A percentile compares a stretch with the other conserved stretches of the same genome.
phyloP scores from a whole-genome alignment of 2,329 filamentous ascomycete species.

The Torrubiella hemipterigena region DNA sequence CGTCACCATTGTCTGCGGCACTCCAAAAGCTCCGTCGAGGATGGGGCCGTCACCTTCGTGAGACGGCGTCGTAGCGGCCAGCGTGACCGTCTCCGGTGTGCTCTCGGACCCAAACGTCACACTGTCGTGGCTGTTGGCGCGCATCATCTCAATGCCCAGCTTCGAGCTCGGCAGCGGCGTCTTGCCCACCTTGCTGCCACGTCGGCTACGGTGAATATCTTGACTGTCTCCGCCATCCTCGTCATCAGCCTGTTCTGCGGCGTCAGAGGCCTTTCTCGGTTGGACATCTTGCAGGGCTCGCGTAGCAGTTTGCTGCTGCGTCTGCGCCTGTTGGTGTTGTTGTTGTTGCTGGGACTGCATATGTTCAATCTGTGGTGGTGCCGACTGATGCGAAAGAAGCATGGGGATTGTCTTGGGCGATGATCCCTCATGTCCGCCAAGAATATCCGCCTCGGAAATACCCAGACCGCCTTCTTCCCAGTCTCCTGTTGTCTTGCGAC shows the following conservation, averaged over 20 bases:
- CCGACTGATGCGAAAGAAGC: constrained; percentile 49
- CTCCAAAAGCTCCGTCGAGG: too few relatives aligned
- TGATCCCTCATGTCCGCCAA: constrained; percentile 18
- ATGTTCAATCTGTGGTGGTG: constrained; percentile 48
- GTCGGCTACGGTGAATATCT: constrained; percentile 33
- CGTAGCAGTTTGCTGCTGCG: constrained; percentile 15
- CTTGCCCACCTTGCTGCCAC: constrained; percentile 30
- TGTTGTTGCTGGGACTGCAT: too few relatives aligned
- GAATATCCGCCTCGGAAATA: constrained; percentile 53
- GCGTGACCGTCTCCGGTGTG: constrained; percentile 37
- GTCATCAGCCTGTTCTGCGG: constrained; percentile 80
- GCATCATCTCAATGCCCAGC: constrained; percentile 94
- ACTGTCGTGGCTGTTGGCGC: constrained; percentile 87
- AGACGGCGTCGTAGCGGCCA: constrained; percentile 36
- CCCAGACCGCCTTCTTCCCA: constrained; percentile 72
- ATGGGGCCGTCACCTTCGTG: constrained; percentile 24
- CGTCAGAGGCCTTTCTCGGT: constrained; percentile 57
- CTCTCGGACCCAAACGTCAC: constrained; percentile 41
- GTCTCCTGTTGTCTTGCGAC: constrained; percentile 61
- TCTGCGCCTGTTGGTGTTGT: too few relatives aligned
- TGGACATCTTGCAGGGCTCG: constrained; percentile 64
- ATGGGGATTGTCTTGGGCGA: constrained; percentile 34
- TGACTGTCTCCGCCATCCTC: constrained; percentile 66
- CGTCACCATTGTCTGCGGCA: too few relatives aligned
- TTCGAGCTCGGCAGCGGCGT: constrained; percentile 65